Base-by-base conservation (phyloP, 352 stramenopile genomes). In the Phytophthora meadii region DNA sequence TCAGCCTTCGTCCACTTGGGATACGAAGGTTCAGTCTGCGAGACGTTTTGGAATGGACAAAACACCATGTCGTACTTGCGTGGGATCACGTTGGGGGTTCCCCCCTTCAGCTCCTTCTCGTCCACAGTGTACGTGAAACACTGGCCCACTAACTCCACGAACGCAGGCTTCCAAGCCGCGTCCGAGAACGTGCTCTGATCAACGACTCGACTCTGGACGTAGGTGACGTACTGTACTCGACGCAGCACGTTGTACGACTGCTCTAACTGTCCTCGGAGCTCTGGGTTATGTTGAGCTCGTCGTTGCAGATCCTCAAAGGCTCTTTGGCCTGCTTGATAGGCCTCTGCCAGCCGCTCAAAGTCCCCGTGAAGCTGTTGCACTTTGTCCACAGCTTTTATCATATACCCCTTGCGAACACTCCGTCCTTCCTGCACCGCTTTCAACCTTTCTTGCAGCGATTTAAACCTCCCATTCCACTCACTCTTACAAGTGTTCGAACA, bases 11-110 rank as follows among this genome's bases (percentile, higher is more conserved):
- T 65, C 87, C 87, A 93, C 48, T 55, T 40, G 0, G 65, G 57
- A 57, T 93, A 93, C 12, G 22, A 57, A 24, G 84, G 81, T 45
- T 94, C 87, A 19, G 68, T 83, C 72, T 93, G 84, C 14, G 87
- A 89, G 49, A 92, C 39, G 67, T 95, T 95, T 59, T 92, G 81
- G 66, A 95, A 95, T 27, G 87, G 87, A 57, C 84, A 93, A 46
- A 92, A 59, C 11, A 79, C 68, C 55, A 92, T 84, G 14, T 77
- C 68, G 65, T 89, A 89, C 37, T 79, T 72, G 22, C 84, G 68
- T 48, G 87, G 83, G 19, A 95, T 77, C 11, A 92, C 83, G 65
- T 92, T 95, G 49, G 82, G 77, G 0, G 84, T 88, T 37, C 83
- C 87, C 28, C 87, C 87, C 45, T 93, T 92, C 37, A 88, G 64